Percentiles rank a stretch among this genome's conserved stretches.
These are phyloP conservation scores for Penicillium sp. DNA, from an alignment of 2,329 filamentous ascomycete genomes.

Conservation along the genomic window DNA sequence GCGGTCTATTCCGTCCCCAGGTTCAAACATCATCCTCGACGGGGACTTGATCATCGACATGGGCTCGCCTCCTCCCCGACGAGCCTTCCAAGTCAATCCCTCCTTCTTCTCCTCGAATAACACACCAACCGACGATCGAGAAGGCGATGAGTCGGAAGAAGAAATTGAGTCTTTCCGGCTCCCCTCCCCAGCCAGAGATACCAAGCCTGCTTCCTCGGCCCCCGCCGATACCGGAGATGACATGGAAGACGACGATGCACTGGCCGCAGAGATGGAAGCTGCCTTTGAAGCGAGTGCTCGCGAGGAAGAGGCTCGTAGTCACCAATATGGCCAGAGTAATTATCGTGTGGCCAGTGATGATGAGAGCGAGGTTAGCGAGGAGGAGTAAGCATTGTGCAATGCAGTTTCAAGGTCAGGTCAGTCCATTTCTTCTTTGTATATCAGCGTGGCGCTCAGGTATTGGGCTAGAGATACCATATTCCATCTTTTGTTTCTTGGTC, in stretches of 20 bases:
- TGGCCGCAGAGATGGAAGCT: constrained; percentile 65
- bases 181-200: constrained; percentile 44
- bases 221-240: constrained; percentile 38
- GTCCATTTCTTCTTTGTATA: constrained; percentile 24
- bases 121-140: constrained; percentile 44
- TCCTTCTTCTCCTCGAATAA: constrained; percentile 51
- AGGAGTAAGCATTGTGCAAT: constrained; percentile 55
- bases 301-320: constrained; percentile 50
- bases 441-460: constrained; percentile 27
- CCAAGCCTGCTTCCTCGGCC: constrained; percentile 21
- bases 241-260: constrained; percentile 56
- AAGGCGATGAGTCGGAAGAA: constrained; percentile 48
- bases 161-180: constrained; percentile 47
- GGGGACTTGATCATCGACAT: constrained; percentile 57
- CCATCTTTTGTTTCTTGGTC: not conserved
- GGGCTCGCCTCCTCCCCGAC: constrained; percentile 53
- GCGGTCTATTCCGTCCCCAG: constrained; percentile 43
- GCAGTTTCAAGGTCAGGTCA: not conserved
- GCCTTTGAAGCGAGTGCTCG: constrained; percentile 54
- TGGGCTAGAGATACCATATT: constrained; percentile 27
- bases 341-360: constrained; percentile 53
- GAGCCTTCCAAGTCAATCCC: constrained; percentile 48
- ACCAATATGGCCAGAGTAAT: constrained; percentile 39
- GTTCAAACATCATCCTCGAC: constrained; percentile 54
- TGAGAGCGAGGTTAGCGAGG: constrained; percentile 71